phyloP scores from a whole-genome alignment of 768 basidiomycete species.

The Hypholoma sublateritium region DNA sequence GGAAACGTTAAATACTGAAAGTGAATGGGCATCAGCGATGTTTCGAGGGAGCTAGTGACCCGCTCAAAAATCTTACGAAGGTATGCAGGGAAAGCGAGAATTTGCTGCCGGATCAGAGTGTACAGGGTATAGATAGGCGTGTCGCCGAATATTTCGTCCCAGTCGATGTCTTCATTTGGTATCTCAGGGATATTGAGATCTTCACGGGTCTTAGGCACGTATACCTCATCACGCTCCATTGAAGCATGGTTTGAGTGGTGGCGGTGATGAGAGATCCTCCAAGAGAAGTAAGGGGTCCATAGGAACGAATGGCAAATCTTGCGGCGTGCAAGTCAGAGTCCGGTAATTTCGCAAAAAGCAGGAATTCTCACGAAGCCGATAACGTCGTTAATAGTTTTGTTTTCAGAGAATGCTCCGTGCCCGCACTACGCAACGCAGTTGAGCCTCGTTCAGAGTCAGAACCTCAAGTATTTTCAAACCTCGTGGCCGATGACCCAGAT shows the following conservation, averaged over 20 bases:
- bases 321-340: slow-evolving; percentile 2
- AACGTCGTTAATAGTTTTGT: slow-evolving; percentile 46
- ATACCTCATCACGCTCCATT: slow-evolving; percentile 57
- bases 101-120: slow-evolving; percentile 55
- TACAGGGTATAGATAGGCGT: slow-evolving; percentile 60
- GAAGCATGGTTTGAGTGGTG: slow-evolving; percentile 53
- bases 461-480: slow-evolving; percentile 23
- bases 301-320: slow-evolving; percentile 46
- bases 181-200: slow-evolving; percentile 52
- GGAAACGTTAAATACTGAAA: slow-evolving; percentile 59
- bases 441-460: background rate
- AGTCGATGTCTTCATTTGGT: slow-evolving; percentile 38
- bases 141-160: slow-evolving; percentile 57
- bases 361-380: slow-evolving; percentile 48
- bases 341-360: slow-evolving; percentile 7
- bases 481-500: slow-evolving; percentile 64
- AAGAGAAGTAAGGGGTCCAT: slow-evolving; percentile 55
- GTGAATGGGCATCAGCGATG: slow-evolving; percentile 13
- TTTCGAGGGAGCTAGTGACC: background rate
- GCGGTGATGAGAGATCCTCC: slow-evolving; percentile 55
- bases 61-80: slow-evolving; percentile 39
- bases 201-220: slow-evolving; percentile 59
- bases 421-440: slow-evolving; percentile 42
- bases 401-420: slow-evolving; percentile 54
- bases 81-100: slow-evolving; percentile 63